Evolutionary conservation across 208 protist species (phyloP), one percentile per base, ranked within the genome.

Genomic region (Crithidia mellificae): DNA sequence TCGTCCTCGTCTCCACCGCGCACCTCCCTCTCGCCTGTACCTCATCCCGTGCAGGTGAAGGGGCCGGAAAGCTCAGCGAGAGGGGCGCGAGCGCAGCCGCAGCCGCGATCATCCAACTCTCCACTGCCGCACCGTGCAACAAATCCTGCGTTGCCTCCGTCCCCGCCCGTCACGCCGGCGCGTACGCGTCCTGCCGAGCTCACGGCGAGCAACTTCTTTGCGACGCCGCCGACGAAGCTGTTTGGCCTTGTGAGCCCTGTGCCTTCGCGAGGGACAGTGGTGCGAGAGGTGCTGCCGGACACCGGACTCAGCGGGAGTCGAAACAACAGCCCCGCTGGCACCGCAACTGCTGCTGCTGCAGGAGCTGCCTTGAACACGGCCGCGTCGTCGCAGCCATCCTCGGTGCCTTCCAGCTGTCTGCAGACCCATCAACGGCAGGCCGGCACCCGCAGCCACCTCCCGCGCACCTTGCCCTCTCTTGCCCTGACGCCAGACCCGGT

Each of bases 381-480:
- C 14, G 46, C 20, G 46, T 53, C 61, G 1, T 65, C 61, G 32
- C 58, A 25, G 25, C 59, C n/a, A 29, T 49, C 68, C 19, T 74
- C 68, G 22, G 39, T 63, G 0, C 32, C 52, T 17, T 74, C 68
- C 8, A 57, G 34, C 53, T 56, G 29, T 30, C 54, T 68, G 29
- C 68, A 68, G 46, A 32, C 12, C 17, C 68, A 63, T 22, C 68
- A 68, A 44, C 61, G 54, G 32, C 68, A 68, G 53, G 38, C 61
- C 32, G 68, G 61, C 22, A 67, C 30, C 8, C 68, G 68, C 61
- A 74, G 61, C 22, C 19, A 52, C 52, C 46, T 74, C 24, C 61
- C 68, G 2, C 68, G 68, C 36, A 56, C 61, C 9, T n/a, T 74
- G 51, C 32, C 58, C 22, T 65, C 54, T 15, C 46, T 41, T 0